phyloP scores from a whole-genome alignment of 1,284 basidiomycete species.

The Boletus chippewaensis region DNA sequence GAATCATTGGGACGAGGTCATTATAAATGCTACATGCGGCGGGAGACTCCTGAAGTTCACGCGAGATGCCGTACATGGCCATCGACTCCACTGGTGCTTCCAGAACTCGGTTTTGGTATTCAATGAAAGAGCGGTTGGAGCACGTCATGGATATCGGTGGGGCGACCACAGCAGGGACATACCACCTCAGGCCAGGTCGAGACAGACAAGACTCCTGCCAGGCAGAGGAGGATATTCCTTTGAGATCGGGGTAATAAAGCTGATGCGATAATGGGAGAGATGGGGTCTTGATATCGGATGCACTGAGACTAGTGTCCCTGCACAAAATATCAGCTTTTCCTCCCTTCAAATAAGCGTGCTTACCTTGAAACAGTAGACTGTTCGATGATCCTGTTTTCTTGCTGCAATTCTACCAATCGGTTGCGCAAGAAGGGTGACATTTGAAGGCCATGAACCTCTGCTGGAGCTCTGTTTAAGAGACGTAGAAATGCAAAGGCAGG shows the following conservation, averaged over 20 bases:
- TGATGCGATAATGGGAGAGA: constrained; percentile 34
- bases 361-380: constrained; percentile 46
- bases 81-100: constrained; percentile 69
- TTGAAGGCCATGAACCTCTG: constrained; percentile 60
- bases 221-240: constrained; percentile 52
- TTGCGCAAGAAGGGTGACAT: constrained; percentile 51
- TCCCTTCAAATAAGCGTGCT: constrained; percentile 25
- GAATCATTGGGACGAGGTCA: constrained; percentile 53
- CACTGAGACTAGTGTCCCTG: constrained; percentile 23
- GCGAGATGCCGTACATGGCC: constrained; percentile 83
- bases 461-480: constrained; percentile 56
- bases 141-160: constrained; percentile 75
- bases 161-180: constrained; percentile 76
- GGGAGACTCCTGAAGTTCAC: constrained; percentile 59
- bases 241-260: constrained; percentile 46
- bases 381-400: constrained; percentile 40
- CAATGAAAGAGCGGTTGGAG: constrained; percentile 74
- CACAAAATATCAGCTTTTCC: constrained; percentile 6
- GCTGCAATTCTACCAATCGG: constrained; percentile 42
- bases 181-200: constrained; percentile 74
- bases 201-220: constrained; percentile 80
- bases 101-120: constrained; percentile 55
- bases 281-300: constrained; percentile 21
- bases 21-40: constrained; percentile 47
- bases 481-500: constrained; percentile 74